Evolutionary conservation across 345 rosid genomes (phyloP).

Genomic region (Eucalyptus sideroxylon): DNA sequence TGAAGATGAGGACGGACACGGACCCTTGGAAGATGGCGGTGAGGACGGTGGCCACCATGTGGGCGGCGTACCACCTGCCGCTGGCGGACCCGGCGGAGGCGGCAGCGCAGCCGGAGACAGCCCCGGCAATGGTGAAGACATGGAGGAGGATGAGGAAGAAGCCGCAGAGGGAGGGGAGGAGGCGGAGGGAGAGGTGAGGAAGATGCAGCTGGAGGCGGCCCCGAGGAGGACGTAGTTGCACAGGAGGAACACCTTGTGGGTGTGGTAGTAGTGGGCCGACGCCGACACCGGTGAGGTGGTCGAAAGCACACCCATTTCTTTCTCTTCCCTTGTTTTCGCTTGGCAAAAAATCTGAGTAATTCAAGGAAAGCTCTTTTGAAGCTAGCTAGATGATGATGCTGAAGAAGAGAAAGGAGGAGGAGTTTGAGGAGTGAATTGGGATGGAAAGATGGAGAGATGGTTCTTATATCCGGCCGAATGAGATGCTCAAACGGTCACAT

Average conservation of each 20-base stretch:
- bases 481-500: background rate
- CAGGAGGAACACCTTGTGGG: constrained; percentile 68
- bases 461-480: background rate
- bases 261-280: constrained; percentile 3
- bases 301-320: background rate
- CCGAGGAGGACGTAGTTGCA: constrained; percentile 87
- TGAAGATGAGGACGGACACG: constrained; percentile 64
- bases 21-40: constrained; percentile 94
- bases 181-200: constrained; percentile 87
- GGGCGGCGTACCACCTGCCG: constrained; percentile 61
- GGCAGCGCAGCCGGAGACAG: constrained; percentile 62
- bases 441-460: background rate
- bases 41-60: constrained; percentile 77
- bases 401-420: background rate
- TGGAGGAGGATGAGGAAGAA: constrained; percentile 50
- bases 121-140: constrained; percentile 44
- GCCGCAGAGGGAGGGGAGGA: constrained; percentile 72
- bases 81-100: constrained; percentile 33
- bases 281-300: background rate
- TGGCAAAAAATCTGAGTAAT: background rate
- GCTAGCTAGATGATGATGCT: background rate
- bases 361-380: background rate
- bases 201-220: constrained; percentile 82
- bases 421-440: background rate
- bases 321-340: background rate